These are phyloP conservation scores for Sporothrix protearum DNA, from an alignment of 2,329 filamentous ascomycete species.

Conservation along the genomic window DNA sequence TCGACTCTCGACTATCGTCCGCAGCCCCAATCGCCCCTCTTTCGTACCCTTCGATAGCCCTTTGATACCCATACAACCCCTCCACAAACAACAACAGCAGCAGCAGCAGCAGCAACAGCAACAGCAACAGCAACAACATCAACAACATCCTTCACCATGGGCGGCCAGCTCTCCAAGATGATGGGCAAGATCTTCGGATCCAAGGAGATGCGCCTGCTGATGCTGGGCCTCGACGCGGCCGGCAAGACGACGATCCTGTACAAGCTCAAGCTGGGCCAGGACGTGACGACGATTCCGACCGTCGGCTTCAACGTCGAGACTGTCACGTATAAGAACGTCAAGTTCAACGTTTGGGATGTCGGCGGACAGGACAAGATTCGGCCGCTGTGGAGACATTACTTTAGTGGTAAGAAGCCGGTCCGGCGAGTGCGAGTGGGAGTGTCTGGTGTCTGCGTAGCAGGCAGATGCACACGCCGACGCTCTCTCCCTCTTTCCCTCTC, in stretches of 20 bases:
- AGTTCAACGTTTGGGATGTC: slow-evolving; percentile 99
- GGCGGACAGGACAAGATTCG: slow-evolving; percentile 99
- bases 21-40: neutral
- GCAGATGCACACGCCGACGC: neutral
- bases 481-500: no score
- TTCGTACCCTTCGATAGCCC: neutral
- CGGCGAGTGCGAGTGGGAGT: neutral
- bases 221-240: slow-evolving; percentile 95
- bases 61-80: neutral
- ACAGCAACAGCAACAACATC: no score
- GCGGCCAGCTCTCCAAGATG: slow-evolving; percentile 88
- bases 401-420: slow-evolving; percentile 61
- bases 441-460: neutral
- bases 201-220: slow-evolving; percentile 97
- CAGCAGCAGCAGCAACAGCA: no score
- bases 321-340: slow-evolving; percentile 98
- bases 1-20: neutral
- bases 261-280: slow-evolving; percentile 97
- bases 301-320: slow-evolving; percentile 99
- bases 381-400: slow-evolving; percentile 96
- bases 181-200: slow-evolving; percentile 99
- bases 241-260: slow-evolving; percentile 99
- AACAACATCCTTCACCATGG: slow-evolving; percentile 61
- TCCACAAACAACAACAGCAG: no score
- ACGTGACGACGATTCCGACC: slow-evolving; percentile 96